Percentiles rank a stretch among this genome's conserved stretches.
phyloP scores from a whole-genome alignment of 2,329 filamentous ascomycete species.

The Triangularia setosa region DNA sequence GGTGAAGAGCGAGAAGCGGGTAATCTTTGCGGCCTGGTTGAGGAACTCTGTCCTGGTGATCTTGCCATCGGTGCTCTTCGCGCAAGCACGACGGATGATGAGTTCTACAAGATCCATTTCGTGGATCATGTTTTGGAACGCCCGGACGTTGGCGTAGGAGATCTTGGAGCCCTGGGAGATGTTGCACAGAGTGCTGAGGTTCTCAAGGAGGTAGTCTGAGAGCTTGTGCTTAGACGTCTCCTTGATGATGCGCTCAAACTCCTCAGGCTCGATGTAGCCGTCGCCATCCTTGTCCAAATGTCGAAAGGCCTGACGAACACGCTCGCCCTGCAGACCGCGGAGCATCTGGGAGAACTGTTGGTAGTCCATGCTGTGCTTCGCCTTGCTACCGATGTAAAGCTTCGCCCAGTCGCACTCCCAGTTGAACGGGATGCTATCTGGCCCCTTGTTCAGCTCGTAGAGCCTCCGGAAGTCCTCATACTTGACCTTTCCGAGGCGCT shows the following conservation, averaged over 20 bases:
- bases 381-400: slow-evolving; percentile 85
- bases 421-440: slow-evolving; percentile 83
- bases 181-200: slow-evolving; percentile 90
- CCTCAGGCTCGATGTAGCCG: slow-evolving; percentile 90
- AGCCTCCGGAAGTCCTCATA: slow-evolving; percentile 82
- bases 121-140: slow-evolving; percentile 95
- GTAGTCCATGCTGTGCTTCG: slow-evolving; percentile 89
- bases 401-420: slow-evolving; percentile 97
- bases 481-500: slow-evolving; percentile 78
- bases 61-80: slow-evolving; percentile 80
- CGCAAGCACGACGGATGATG: slow-evolving; percentile 81
- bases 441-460: slow-evolving; percentile 85
- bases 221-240: slow-evolving; percentile 94
- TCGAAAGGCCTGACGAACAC: slow-evolving; percentile 92
- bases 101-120: slow-evolving; percentile 98
- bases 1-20: slow-evolving; percentile 92
- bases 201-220: slow-evolving; percentile 88
- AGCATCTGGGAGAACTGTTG: slow-evolving; percentile 98
- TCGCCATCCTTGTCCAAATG: slow-evolving; percentile 86
- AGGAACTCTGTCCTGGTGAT: slow-evolving; percentile 93
- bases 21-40: slow-evolving; percentile 86
- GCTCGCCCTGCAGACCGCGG: slow-evolving; percentile 90
- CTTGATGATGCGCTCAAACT: slow-evolving; percentile 94
- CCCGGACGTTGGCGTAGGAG: slow-evolving; percentile 94
- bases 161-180: slow-evolving; percentile 89